Base-by-base conservation (phyloP, 306 rosid genomes). In the Coriaria nepalensis region DNA sequence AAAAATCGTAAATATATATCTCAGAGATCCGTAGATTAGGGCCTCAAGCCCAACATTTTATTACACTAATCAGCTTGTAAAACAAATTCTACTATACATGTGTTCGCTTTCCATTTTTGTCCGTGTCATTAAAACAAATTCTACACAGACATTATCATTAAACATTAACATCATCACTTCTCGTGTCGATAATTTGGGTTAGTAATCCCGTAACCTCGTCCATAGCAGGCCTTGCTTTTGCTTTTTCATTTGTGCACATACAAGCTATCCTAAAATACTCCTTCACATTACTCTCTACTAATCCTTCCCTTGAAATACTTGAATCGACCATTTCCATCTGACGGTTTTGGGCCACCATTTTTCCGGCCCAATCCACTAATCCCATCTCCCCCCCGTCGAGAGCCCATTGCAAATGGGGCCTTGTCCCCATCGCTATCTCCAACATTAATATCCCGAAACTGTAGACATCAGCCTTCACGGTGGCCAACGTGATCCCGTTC, bases 401-500 rank as follows among this genome's bases (percentile, higher is more conserved):
- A 4, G 6, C 44, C 33, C 53, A 33, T 0, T 82, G 73, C 66
- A 79, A 71, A 71, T 90, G 73, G 35, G 98, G 85, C 70, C 92
- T 37, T 4, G 35, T 66, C 2, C 94, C 86, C 0, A 82, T 77
- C 0, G 67, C 79, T 0, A 71, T 66, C 52, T 90, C 98, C 0
- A 90, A 29, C 93, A 88, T 81, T 56, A 88, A 59, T 6, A 84
- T 39, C 7, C 97, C 97, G 6, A 88, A 88, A 64, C 98, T 84
- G 6, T 72, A 90, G 49, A 90, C 95, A 13, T 90, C 98, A 5
- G 77, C 95, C 49, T 67, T 75, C 52, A 50, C 47, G 1, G 83
- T 81, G 0, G 92, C 82, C 39, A 45, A 74, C 9, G 70, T 77
- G 13, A 50, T 42, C 53, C 98, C 98, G 0, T 60, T 75, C 42